phyloP scores from a whole-genome alignment of 2,329 filamentous ascomycete species.

The Didymella pomorum region DNA sequence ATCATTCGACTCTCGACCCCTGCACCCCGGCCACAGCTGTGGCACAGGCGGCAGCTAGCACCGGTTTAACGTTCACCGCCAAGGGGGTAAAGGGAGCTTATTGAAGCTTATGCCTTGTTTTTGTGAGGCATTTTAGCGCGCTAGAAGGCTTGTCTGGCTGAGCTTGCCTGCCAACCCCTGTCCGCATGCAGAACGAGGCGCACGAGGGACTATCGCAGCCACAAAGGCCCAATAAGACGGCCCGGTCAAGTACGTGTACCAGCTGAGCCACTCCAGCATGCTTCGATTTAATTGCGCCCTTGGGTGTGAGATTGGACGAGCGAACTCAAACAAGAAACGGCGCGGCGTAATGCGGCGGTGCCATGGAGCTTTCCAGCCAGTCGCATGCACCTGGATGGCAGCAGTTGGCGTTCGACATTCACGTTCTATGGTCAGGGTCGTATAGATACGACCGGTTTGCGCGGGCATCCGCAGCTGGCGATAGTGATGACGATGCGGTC shows the following conservation, averaged over 20 bases:
- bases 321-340: slow-evolving; percentile 3
- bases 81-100: slow-evolving; percentile 36
- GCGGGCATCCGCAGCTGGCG: slow-evolving; percentile 15
- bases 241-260: not conserved
- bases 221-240: not conserved
- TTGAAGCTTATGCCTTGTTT: slow-evolving; percentile 36
- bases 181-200: slow-evolving; percentile 10
- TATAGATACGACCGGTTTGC: slow-evolving; percentile 5
- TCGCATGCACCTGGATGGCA: slow-evolving; percentile 9
- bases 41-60: slow-evolving; percentile 14
- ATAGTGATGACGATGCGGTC: slow-evolving; percentile 7
- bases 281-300: slow-evolving; percentile 13
- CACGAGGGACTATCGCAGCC: not conserved
- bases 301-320: slow-evolving; percentile 3
- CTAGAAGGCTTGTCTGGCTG: slow-evolving; percentile 41
- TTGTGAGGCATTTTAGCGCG: slow-evolving; percentile 36
- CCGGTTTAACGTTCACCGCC: slow-evolving; percentile 29
- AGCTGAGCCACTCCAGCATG: slow-evolving; percentile 26
- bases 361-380: slow-evolving; percentile 22
- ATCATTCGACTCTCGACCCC: slow-evolving; percentile 9
- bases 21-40: slow-evolving; percentile 10
- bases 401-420: slow-evolving; percentile 17
- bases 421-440: slow-evolving; percentile 18
- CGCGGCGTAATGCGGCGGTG: slow-evolving; percentile 27
- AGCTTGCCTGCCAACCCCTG: slow-evolving; percentile 19